Percentiles rank a stretch among this genome's conserved stretches.
Conservation (phyloP, 306 rosid species). For the Vicia faba region DNA sequence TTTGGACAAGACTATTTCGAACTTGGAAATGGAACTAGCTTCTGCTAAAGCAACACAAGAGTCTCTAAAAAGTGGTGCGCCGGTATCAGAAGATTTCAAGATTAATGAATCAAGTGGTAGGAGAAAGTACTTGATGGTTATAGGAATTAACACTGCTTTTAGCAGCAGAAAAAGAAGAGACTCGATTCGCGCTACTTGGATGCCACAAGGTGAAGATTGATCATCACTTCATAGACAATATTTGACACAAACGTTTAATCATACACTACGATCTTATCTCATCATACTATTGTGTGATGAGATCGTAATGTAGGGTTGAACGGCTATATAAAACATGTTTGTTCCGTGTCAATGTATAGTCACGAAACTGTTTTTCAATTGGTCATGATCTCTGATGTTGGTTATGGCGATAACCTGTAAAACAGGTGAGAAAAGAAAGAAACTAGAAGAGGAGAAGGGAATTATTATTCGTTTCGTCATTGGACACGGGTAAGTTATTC, state of each 20-base stretch:
- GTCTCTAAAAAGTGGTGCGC: conserved; percentile 68
- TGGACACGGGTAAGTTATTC: conserved; percentile 75
- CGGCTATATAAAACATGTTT: background rate
- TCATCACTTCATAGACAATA: conserved; percentile 3
- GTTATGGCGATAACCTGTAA: conserved; percentile 34
- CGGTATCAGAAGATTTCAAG: conserved; percentile 59
- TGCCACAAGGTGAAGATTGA: conserved; percentile 78
- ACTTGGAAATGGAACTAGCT: conserved; percentile 85
- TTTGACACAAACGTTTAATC: background rate
- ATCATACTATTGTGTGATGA: background rate
- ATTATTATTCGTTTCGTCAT: conserved; percentile 90
- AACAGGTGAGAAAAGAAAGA: conserved; percentile 88
- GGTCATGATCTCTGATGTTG: conserved; percentile 37
- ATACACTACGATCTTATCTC: background rate
- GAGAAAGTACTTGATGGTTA: conserved; percentile 82
- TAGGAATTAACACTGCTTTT: conserved; percentile 95
- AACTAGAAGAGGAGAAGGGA: conserved; percentile 96
- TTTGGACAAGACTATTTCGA: conserved; percentile 85
- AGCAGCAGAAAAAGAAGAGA: conserved; percentile 98
- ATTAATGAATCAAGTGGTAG: conserved; percentile 47
- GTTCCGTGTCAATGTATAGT: background rate
- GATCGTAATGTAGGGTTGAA: background rate
- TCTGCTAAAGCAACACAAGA: conserved; percentile 89
- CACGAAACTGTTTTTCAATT: background rate
- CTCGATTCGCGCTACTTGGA: conserved; percentile 92